A percentile compares a stretch with the other conserved stretches of the same genome.
Conservation (phyloP, 345 rosid genomes). For the Syzygium aromaticum region DNA sequence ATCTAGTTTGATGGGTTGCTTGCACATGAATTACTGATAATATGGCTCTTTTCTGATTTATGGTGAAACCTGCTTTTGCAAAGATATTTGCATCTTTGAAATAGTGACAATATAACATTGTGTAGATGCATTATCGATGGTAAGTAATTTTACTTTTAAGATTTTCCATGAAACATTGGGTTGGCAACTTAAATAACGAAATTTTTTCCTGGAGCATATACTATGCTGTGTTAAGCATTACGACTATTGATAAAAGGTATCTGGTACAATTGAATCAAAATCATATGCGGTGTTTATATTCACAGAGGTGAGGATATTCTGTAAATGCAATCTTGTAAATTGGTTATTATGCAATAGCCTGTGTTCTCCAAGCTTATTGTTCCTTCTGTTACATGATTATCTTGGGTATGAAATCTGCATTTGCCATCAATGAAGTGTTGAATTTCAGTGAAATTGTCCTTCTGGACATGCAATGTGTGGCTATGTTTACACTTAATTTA, state of each 20-base stretch:
- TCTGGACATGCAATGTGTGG: background rate
- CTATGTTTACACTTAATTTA: background rate
- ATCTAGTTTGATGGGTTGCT: slow-evolving; percentile 2
- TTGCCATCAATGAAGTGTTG: background rate
- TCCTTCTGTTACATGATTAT: background rate
- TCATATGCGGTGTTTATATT: background rate
- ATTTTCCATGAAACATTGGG: background rate
- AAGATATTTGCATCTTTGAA: background rate
- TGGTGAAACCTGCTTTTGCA: background rate
- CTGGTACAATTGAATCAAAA: background rate
- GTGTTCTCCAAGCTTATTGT: slow-evolving; percentile 15
- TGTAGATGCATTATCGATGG: background rate
- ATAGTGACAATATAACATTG: background rate
- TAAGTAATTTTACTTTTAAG: background rate
- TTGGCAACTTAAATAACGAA: background rate
- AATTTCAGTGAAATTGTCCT: background rate
- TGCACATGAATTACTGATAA: background rate
- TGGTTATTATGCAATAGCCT: background rate
- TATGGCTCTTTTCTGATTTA: background rate
- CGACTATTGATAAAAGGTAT: background rate
- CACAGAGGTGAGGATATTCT: background rate
- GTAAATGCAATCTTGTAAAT: background rate
- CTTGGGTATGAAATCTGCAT: background rate
- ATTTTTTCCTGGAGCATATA: background rate
- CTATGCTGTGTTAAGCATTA: background rate